Evolutionary conservation across 1,284 basidiomycete species (phyloP).

Genomic region (Volvariella volvacea): DNA sequence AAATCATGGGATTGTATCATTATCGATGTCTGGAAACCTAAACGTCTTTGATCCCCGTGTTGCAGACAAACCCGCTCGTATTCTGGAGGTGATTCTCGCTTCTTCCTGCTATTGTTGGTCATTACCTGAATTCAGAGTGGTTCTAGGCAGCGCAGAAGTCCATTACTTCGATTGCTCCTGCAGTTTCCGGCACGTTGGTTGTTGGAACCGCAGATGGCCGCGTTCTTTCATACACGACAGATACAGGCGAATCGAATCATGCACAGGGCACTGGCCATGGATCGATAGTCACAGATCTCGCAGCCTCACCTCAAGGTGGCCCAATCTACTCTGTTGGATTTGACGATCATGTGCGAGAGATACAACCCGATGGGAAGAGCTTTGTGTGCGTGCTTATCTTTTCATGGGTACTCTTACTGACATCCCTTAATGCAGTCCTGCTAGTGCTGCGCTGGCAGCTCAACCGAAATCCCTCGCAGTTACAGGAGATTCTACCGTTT

Average conservation of each 20-base stretch:
- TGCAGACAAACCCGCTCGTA: slow-evolving; percentile 49
- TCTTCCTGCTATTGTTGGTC: not conserved
- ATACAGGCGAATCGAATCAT: slow-evolving; percentile 36
- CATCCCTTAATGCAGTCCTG: slow-evolving; percentile 28
- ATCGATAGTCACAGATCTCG: slow-evolving; percentile 66
- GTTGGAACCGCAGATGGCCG: slow-evolving; percentile 83
- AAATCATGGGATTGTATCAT: slow-evolving; percentile 70
- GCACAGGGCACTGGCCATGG: slow-evolving; percentile 67
- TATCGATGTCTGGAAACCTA: slow-evolving; percentile 81
- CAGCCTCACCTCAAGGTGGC: slow-evolving; percentile 36
- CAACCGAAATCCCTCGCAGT: slow-evolving; percentile 74
- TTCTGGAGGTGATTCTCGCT: slow-evolving; percentile 42
- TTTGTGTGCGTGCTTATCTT: slow-evolving; percentile 48
- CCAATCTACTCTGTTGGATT: slow-evolving; percentile 68
- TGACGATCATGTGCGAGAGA: slow-evolving; percentile 74
- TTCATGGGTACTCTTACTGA: not conserved
- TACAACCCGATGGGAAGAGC: slow-evolving; percentile 34
- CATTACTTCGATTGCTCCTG: slow-evolving; percentile 59
- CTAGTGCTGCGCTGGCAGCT: slow-evolving; percentile 39
- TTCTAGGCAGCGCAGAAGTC: slow-evolving; percentile 73
- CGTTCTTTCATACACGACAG: slow-evolving; percentile 55
- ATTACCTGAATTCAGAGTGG: not conserved
- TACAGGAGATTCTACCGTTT: slow-evolving; percentile 58
- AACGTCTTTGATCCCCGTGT: slow-evolving; percentile 79
- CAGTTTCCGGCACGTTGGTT: slow-evolving; percentile 58